Evolutionary conservation across 164 flowering plant genomes (phyloP), one percentile per base, ranked within the genome.

Genomic region (Liriodendron chinense): DNA sequence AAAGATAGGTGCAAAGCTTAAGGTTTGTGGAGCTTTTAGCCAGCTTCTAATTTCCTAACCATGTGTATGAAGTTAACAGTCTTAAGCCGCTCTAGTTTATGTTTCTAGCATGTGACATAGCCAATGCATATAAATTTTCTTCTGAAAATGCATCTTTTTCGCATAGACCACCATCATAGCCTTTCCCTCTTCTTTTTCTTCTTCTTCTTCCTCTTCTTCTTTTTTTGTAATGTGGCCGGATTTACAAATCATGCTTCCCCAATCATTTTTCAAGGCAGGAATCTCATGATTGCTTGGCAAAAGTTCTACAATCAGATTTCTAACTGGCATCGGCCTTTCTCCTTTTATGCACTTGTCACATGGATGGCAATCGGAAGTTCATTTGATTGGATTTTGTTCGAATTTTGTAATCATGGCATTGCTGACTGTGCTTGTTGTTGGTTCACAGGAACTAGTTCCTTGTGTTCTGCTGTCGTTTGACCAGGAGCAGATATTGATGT

Each of bases 391-490:
- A 53, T 53, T 53, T 53, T 53, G 57, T 53, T 28, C 10, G 16
- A 53, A 53, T 53, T 28, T 34, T 57, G 49, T 61, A 20, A 9
- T 5, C 14, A 61, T 62, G 13, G 23, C 70, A 53, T 64, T 68
- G 13, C 70, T 74, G 71, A 69, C 57, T 43, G 47, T 26, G 3
- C 43, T 62, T n/a, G 23, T 20, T 72, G n/a, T 34, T 63, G 34
- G 23, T 47, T 74, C 16, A 43, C 96, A 96, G 99, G 99, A 92
- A 74, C 79, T 94, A 83, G 99, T 96, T 81, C 99, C 99, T 63
- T 91, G 99, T 82, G 94, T 92, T 78, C 86, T 96, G 14, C 78
- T 96, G 13, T 94, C 98, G 26, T 94, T 92, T 78, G 98, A 93
- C 47, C 87, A 96, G 50, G 98, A 92, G 81, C 98, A 94, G 78